Conservation (phyloP, 176 grass and related monocot genomes). For the Pontederia crassipes region DNA sequence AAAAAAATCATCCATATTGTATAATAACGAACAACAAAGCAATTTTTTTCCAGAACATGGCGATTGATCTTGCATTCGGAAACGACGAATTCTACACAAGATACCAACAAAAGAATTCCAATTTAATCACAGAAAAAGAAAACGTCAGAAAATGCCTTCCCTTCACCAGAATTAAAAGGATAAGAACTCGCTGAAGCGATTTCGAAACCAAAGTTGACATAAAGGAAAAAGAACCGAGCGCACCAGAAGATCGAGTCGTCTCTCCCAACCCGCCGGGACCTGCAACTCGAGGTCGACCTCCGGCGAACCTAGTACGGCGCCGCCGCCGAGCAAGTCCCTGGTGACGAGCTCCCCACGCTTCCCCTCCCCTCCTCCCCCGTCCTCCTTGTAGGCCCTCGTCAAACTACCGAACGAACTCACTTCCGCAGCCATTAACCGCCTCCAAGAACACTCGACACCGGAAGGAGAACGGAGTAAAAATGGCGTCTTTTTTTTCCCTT, state of each 20-base stretch:
- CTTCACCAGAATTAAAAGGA: too few species aligned
- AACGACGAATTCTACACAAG: too few species aligned
- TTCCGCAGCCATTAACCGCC: constrained; percentile 40
- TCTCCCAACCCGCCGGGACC: constrained; percentile 19
- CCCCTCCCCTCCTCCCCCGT: constrained; percentile 17
- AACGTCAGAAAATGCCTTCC: too few species aligned
- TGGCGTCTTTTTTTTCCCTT: neutral
- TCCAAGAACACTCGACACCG: neutral
- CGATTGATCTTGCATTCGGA: too few species aligned
- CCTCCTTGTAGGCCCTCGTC: constrained; percentile 22
- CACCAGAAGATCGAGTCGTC: constrained; percentile 24
- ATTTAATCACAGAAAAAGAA: too few species aligned
- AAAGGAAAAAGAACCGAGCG: neutral
- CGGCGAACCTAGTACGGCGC: constrained; percentile 23
- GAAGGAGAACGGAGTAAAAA: neutral
- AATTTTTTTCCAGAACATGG: too few species aligned
- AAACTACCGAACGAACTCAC: constrained; percentile 48
- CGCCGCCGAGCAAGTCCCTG: constrained; percentile 83
- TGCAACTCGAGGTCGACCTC: constrained; percentile 38
- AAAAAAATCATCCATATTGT: too few species aligned
- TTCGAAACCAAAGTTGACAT: neutral
- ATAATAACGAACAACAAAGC: too few species aligned
- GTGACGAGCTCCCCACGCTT: constrained; percentile 57
- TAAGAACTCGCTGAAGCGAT: too few species aligned
- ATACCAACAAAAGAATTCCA: too few species aligned